phyloP scores from a whole-genome alignment of 352 stramenopile genomes.

The Globisporangium spinosum region DNA sequence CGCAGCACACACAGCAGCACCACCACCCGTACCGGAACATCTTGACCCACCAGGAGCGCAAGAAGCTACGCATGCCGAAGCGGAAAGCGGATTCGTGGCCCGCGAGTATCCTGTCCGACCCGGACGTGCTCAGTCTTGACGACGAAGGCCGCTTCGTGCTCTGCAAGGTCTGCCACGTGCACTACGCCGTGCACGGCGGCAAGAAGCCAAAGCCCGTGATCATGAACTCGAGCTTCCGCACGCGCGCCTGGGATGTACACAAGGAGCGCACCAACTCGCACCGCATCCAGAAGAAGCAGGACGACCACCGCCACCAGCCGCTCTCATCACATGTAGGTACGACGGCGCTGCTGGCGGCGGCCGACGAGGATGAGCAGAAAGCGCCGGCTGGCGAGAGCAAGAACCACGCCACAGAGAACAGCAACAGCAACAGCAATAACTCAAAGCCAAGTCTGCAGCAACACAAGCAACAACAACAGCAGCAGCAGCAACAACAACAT shows the following conservation, averaged over 20 bases:
- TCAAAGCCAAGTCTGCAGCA: constrained; percentile 7
- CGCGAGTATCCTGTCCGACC: constrained; percentile 56
- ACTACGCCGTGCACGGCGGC: constrained; percentile 75
- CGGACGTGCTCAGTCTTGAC: constrained; percentile 74
- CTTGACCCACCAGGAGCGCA: constrained; percentile 37
- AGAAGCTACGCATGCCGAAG: constrained; percentile 61
- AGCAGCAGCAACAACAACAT: constrained; percentile 1
- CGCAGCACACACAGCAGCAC: not conserved
- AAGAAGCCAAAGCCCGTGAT: constrained; percentile 81
- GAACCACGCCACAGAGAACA: not conserved
- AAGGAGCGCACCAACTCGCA: constrained; percentile 81
- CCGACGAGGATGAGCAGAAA: constrained; percentile 23
- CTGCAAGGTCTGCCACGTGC: constrained; percentile 79
- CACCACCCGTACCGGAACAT: constrained; percentile 23
- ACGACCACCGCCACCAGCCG: constrained; percentile 17
- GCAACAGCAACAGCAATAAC: not conserved
- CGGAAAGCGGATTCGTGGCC: constrained; percentile 78
- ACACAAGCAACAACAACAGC: constrained; percentile 2
- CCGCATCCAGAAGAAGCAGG: constrained; percentile 62
- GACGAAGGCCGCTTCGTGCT: constrained; percentile 75
- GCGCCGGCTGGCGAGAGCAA: not conserved
- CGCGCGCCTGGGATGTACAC: constrained; percentile 75
- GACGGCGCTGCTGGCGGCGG: not conserved
- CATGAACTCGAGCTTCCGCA: constrained; percentile 83
- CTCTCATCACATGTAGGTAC: not conserved